Evolutionary conservation across 2,329 filamentous ascomycete genomes (phyloP).

Genomic region (Blumeria graminis): DNA sequence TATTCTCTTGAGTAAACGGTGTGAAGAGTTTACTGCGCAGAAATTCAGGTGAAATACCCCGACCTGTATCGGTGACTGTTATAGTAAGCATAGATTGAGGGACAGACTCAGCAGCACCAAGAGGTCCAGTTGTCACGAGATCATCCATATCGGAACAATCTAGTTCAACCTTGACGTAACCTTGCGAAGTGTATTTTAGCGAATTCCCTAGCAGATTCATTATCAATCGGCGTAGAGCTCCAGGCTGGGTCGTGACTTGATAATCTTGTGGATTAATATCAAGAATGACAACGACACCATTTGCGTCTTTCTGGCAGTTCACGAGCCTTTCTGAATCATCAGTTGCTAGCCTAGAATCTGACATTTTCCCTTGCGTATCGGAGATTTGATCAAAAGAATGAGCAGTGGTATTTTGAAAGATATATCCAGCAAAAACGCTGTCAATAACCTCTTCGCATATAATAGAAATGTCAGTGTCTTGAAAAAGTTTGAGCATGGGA

Average conservation of each 20-base stretch:
- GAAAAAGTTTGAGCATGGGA: conserved; percentile 15
- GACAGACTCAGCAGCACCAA: conserved; percentile 4
- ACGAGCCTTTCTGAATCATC: conserved; percentile 3
- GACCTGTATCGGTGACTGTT: conserved; percentile 50
- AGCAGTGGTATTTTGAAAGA: conserved; percentile 14
- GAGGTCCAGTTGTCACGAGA: conserved; percentile 4
- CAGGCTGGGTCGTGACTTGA: conserved; percentile 26
- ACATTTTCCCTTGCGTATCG: conserved; percentile 10
- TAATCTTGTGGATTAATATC: conserved; percentile 13
- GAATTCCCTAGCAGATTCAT: conserved; percentile 42
- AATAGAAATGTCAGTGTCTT: conserved; percentile 14
- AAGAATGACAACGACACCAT: conserved; percentile 12
- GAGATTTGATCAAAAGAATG: conserved; percentile 14
- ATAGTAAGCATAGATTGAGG: conserved; percentile 24
- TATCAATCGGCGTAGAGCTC: conserved; percentile 25
- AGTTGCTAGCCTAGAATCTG: conserved; percentile 5
- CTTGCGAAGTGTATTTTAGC: conserved; percentile 33
- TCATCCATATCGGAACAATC: conserved; percentile 11
- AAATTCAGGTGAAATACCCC: conserved; percentile 41
- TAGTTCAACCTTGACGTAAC: conserved; percentile 22
- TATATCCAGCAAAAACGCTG: conserved; percentile 15
- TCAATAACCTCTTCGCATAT: conserved; percentile 16
- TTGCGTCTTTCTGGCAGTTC: conserved; percentile 1
- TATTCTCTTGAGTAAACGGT: conserved; percentile 39
- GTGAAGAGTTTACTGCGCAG: conserved; percentile 34